Conservation (phyloP, 805 yeast genomes). For the Komagataella kurtzmanii region DNA sequence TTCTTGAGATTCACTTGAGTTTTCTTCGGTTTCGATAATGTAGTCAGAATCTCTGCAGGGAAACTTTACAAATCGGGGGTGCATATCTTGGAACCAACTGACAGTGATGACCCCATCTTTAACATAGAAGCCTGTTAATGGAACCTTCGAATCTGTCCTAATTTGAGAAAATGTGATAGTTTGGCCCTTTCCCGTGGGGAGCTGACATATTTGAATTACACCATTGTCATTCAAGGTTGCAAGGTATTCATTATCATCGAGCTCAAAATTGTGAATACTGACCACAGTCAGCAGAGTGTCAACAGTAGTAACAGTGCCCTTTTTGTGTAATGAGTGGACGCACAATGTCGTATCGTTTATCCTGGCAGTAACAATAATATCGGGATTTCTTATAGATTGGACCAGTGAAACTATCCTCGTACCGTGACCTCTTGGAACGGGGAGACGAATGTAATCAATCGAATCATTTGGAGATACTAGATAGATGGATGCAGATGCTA, state of each 20-base stretch:
- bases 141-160: constrained; percentile 16
- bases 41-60: constrained; percentile 5
- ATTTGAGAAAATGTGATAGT: constrained; percentile 17
- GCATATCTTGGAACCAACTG: constrained; percentile 23
- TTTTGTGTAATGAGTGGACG: constrained; percentile 17
- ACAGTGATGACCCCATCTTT: constrained; percentile 18
- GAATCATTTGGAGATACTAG: constrained; percentile 16
- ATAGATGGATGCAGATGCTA: constrained; percentile 15
- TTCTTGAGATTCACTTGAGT: constrained; percentile 7
- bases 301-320: constrained; percentile 17
- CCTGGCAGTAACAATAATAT: constrained; percentile 21
- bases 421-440: constrained; percentile 18
- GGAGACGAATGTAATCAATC: constrained; percentile 18
- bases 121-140: constrained; percentile 9
- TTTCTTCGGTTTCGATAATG: constrained; percentile 6
- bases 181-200: constrained; percentile 12
- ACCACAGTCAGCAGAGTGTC: constrained; percentile 19
- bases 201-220: constrained; percentile 18
- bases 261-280: constrained; percentile 13
- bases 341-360: constrained; percentile 17
- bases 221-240: constrained; percentile 17
- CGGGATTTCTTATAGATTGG: constrained; percentile 17
- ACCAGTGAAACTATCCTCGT: constrained; percentile 20
- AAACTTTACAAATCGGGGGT: constrained; percentile 10
- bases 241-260: constrained; percentile 11